Evolutionary conservation across 257 asterid genomes (phyloP).

Genomic region (Primulina tabacum): DNA sequence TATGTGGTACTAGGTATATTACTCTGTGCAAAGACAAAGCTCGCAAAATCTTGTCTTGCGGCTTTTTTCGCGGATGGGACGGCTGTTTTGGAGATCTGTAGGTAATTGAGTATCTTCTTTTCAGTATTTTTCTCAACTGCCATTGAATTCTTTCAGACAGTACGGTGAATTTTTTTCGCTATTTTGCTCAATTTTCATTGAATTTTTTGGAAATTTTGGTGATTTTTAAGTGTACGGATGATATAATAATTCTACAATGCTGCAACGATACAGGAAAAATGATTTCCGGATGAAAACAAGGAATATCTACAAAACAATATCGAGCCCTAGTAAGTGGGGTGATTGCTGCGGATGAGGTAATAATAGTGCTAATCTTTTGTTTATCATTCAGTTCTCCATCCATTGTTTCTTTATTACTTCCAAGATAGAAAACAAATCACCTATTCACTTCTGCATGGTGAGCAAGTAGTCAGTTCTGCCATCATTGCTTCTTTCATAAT

Average conservation of each 20-base stretch:
- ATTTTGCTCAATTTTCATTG: slow-evolving; percentile 5
- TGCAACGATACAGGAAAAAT: slow-evolving; percentile 35
- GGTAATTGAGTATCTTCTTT: slow-evolving; percentile 37
- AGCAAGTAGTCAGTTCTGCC: slow-evolving; percentile 7
- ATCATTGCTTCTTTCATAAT: slow-evolving; percentile 6
- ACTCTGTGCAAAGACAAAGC: slow-evolving; percentile 92
- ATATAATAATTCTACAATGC: slow-evolving; percentile 12
- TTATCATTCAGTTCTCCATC: slow-evolving; percentile 17
- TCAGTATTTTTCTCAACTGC: slow-evolving; percentile 16
- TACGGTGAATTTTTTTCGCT: background rate
- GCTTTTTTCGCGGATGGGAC: slow-evolving; percentile 91
- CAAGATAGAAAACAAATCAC: background rate
- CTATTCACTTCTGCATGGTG: slow-evolving; percentile 2
- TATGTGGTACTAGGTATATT: slow-evolving; percentile 57
- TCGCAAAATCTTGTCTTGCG: slow-evolving; percentile 76
- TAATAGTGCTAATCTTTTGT: slow-evolving; percentile 16
- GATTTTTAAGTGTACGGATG: background rate
- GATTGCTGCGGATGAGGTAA: slow-evolving; percentile 65
- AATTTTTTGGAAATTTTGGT: background rate
- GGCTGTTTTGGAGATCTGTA: slow-evolving; percentile 48
- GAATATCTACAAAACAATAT: slow-evolving; percentile 71
- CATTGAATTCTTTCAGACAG: slow-evolving; percentile 1
- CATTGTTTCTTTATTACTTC: slow-evolving; percentile 15
- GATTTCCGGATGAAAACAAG: slow-evolving; percentile 42
- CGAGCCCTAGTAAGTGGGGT: slow-evolving; percentile 84